A percentile compares a stretch with the other conserved stretches of the same genome.
Conservation (phyloP, 176 grass and related monocot genomes). For the Themeda triandra region DNA sequence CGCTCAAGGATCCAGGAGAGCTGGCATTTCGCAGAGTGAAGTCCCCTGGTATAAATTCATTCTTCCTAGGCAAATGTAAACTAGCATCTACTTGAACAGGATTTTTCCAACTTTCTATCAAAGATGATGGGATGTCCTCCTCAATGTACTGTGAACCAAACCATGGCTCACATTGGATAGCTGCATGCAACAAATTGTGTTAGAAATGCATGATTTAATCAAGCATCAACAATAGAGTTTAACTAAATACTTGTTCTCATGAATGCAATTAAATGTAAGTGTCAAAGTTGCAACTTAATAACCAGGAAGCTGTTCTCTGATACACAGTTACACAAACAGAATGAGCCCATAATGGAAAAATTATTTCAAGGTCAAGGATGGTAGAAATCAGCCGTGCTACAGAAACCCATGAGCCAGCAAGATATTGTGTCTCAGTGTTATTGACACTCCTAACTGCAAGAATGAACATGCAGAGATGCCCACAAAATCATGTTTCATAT, state of each 20-base stretch:
- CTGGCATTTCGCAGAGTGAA: constrained; percentile 67
- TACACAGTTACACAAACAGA: constrained; percentile 7
- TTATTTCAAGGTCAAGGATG: not conserved
- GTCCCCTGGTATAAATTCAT: constrained; percentile 82
- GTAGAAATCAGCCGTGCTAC: not conserved
- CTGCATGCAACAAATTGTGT: constrained; percentile 48
- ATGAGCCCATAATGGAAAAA: not conserved
- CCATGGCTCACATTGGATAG: constrained; percentile 79
- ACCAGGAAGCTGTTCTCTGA: constrained; percentile 2
- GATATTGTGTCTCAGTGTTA: not conserved
- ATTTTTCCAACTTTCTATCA: constrained; percentile 74
- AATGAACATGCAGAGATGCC: no score
- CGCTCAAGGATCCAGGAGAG: constrained; percentile 29
- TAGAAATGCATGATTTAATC: constrained; percentile 24
- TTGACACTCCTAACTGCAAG: not conserved
- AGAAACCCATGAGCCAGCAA: not conserved
- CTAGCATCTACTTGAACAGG: constrained; percentile 47
- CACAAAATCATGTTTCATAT: not conserved
- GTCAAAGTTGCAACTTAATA: not conserved
- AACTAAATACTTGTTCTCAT: constrained; percentile 7
- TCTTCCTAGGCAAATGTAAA: constrained; percentile 83
- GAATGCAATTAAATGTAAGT: constrained; percentile 7
- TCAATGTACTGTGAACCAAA: constrained; percentile 92
- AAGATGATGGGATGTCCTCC: constrained; percentile 72
- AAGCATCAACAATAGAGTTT: constrained; percentile 7